Base-by-base conservation (phyloP, 129 eudicot species). In the Lactuca saligna region DNA sequence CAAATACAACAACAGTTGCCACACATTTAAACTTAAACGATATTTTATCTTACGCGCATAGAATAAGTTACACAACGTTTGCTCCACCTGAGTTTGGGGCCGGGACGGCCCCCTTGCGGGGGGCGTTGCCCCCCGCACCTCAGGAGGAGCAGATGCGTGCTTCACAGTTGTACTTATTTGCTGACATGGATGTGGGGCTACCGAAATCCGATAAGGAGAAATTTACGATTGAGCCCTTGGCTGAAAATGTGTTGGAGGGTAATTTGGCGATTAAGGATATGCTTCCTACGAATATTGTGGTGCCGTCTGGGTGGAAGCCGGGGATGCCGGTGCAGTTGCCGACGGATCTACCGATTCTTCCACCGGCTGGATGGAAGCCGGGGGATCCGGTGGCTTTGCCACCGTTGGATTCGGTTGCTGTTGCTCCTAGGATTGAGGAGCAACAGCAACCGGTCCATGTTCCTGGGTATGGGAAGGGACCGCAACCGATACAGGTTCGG, bases 131-230 rank as follows among this genome's bases (percentile, higher is more conserved):
- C 0, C 99, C 99, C 1, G 97, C 99, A 20, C 99, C 99, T 11
- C 99, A 94, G 29, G 99, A 94, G 73, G 99, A 94, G 69, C 99
- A 94, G 53, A 77, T 94, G 97, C 90, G 99, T 7, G 99, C 97
- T 50, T 89, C 99, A 34, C 95, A 81, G 68, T 67, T 89, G 20
- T 94, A 89, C 69, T 55, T 50, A 41, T 89, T 87, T 49, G 96
- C 93, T 0, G 93, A 89, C 66, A 83, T 94, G 29, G 99, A 94
- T 71, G 80, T 94, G 8, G 99, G 99, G 29, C 49, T 94, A 42
- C 90, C 96, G 12, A 82, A 85, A 60, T 76, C 85, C 12, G 84
- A 68, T 9, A 82, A 81, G 50, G 98, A 82, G 74, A 86, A 74
- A 55, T 65, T 78, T 65, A 14, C 80, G 0, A 77, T 84, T 13